Evolutionary conservation across 495 filamentous ascomycete genomes (phyloP).

Genomic region (Podospora conica): DNA sequence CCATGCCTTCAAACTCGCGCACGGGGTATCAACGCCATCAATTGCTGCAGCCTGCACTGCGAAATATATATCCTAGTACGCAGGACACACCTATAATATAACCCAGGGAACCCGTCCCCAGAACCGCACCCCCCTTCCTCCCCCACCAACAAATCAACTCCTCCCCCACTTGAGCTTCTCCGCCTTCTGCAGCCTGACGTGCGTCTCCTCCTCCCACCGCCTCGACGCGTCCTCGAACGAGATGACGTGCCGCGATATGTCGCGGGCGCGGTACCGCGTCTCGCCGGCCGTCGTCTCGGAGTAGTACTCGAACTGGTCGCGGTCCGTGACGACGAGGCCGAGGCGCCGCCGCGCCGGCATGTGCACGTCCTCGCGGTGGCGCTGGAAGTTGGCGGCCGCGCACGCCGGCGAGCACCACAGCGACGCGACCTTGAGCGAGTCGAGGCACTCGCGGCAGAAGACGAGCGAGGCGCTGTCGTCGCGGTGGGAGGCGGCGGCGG

Average conservation of each 20-base stretch:
- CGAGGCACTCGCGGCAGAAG: conserved; percentile 41
- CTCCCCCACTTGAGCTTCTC: not conserved
- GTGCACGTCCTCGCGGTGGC: conserved; percentile 38
- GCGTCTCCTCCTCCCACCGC: conserved; percentile 33
- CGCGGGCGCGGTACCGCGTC: conserved; percentile 27
- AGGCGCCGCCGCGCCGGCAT: conserved; percentile 25
- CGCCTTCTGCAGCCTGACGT: conserved; percentile 12
- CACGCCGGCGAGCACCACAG: conserved; percentile 38
- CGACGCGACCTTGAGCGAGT: conserved; percentile 25
- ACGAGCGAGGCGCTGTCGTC: conserved; percentile 5
- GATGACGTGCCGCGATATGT: conserved; percentile 26
- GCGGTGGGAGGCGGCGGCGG: not conserved
- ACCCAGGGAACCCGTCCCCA: not conserved
- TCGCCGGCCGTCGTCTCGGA: conserved; percentile 1
- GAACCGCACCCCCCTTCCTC: not conserved
- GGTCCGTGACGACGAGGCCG: conserved; percentile 20
- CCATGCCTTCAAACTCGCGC: not conserved
- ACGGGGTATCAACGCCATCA: too few species aligned
- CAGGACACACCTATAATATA: not conserved
- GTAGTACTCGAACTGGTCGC: conserved; percentile 25
- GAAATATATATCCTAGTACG: too few species aligned
- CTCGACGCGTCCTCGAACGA: conserved; percentile 25
- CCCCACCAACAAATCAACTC: not conserved
- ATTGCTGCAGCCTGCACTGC: not conserved
- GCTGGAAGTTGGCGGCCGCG: conserved; percentile 34